Percentiles rank a stretch among this genome's conserved stretches.
Evolutionary conservation across 371 early-diverging fungal species (phyloP).

Genomic region (Mucor plumbeus): DNA sequence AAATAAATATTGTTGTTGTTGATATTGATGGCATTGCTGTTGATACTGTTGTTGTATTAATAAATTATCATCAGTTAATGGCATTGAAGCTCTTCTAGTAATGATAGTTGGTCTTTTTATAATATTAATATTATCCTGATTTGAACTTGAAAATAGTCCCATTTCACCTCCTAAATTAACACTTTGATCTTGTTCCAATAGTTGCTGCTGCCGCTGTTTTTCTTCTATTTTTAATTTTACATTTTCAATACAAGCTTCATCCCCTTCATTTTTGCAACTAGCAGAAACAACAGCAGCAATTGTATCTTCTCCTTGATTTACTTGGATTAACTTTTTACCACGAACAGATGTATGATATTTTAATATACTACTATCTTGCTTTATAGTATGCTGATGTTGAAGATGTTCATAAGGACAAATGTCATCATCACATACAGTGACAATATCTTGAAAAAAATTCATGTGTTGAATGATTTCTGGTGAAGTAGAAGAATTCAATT

Average conservation of each 20-base stretch:
- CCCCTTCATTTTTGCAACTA: constrained; percentile 6
- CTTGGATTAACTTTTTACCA: constrained; percentile 27
- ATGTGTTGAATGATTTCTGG: constrained; percentile 29
- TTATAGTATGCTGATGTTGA: not conserved
- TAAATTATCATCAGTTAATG: constrained; percentile 7
- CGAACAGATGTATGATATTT: constrained; percentile 44
- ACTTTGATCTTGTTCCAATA: not conserved
- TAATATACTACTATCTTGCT: constrained; percentile 5
- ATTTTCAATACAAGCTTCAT: not conserved
- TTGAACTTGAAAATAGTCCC: constrained; percentile 1
- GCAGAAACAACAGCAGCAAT: not conserved
- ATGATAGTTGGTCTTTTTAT: not conserved
- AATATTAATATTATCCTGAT: constrained; percentile 7
- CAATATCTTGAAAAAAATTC: constrained; percentile 46
- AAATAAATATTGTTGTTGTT: constrained; percentile 5
- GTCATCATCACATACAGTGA: constrained; percentile 22
- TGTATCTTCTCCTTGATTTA: constrained; percentile 7
- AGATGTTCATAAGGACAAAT: constrained; percentile 3
- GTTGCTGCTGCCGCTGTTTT: constrained; percentile 17
- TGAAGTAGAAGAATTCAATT: constrained; percentile 11
- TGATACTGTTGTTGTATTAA: constrained; percentile 1
- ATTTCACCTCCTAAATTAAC: not conserved
- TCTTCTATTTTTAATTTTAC: constrained; percentile 7
- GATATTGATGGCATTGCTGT: not conserved
- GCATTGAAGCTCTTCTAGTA: constrained; percentile 21